Percentiles rank a stretch among this genome's conserved stretches.
phyloP scores from a whole-genome alignment of 495 filamentous ascomycete genomes.

The Penicillium goetzii region DNA sequence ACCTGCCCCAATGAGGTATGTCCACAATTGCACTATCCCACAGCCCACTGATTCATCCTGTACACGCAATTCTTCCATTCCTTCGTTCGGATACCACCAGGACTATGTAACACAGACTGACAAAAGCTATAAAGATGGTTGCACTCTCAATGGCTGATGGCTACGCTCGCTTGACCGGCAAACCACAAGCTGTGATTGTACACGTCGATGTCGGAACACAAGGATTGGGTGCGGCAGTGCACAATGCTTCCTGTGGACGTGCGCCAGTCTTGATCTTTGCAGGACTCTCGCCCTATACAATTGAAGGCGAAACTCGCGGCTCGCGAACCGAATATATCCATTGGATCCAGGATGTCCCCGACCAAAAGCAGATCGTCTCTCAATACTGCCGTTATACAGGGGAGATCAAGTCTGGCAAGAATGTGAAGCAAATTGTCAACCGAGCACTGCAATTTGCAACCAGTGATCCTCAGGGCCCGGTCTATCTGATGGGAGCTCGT shows the following conservation, averaged over 20 bases:
- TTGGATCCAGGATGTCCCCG: constrained; percentile 96
- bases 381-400: constrained; percentile 94
- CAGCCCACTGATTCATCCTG: constrained; percentile 3
- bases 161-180: constrained; percentile 82
- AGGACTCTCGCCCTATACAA: constrained; percentile 84
- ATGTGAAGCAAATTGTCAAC: constrained; percentile 95
- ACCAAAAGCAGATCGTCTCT: constrained; percentile 87
- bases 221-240: constrained; percentile 85
- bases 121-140: constrained; percentile 70
- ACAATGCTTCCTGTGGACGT: constrained; percentile 86
- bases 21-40: constrained; percentile 7
- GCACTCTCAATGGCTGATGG: constrained; percentile 97
- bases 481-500: constrained; percentile 81
- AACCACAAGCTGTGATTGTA: constrained; percentile 90
- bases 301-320: constrained; percentile 88
- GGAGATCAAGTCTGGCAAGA: constrained; percentile 89
- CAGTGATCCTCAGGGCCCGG: constrained; percentile 80
- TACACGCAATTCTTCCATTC: not conserved
- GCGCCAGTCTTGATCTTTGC: constrained; percentile 91
- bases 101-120: constrained; percentile 11
- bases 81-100: constrained; percentile 1
- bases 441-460: constrained; percentile 85
- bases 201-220: constrained; percentile 98
- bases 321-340: constrained; percentile 94
- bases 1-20: constrained; percentile 85